A percentile compares a stretch with the other conserved stretches of the same genome.
These are phyloP conservation scores for Jaltomata sinuosa DNA, from an alignment of 257 asterid species.

Conservation along the genomic window DNA sequence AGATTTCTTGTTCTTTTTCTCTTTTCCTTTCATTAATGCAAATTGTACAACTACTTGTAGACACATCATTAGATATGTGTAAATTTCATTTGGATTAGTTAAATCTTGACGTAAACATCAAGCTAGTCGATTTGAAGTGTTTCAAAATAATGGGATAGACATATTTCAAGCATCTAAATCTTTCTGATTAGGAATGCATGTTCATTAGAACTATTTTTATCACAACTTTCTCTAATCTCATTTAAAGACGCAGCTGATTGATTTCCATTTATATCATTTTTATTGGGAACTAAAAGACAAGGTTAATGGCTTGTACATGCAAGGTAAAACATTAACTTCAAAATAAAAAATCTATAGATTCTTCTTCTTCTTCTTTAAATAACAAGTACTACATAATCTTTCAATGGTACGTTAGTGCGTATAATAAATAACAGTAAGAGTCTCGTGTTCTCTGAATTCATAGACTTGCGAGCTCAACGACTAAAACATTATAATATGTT, in stretches of 20 bases:
- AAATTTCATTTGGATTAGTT: neutral
- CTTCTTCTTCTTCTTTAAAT: too few relatives aligned
- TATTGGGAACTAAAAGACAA: too few relatives aligned
- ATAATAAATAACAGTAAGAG: too few relatives aligned
- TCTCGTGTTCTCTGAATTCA: too few relatives aligned
- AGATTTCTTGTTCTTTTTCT: neutral
- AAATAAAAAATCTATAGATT: too few relatives aligned
- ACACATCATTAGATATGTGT: neutral
- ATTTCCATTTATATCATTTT: neutral
- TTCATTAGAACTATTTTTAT: neutral
- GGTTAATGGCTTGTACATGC: too few relatives aligned
- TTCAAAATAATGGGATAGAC: neutral
- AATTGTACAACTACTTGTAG: neutral
- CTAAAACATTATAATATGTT: too few relatives aligned
- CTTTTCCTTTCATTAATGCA: neutral
- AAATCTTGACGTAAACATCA: neutral
- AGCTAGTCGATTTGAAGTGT: neutral
- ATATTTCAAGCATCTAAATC: neutral
- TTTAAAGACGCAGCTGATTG: neutral
- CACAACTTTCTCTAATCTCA: neutral
- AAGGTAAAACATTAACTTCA: too few relatives aligned
- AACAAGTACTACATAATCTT: too few relatives aligned
- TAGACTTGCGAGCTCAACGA: too few relatives aligned
- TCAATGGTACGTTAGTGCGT: too few relatives aligned
- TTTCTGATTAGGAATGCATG: neutral